Conservation (phyloP, 495 filamentous ascomycete species). For the Podospora australis region DNA sequence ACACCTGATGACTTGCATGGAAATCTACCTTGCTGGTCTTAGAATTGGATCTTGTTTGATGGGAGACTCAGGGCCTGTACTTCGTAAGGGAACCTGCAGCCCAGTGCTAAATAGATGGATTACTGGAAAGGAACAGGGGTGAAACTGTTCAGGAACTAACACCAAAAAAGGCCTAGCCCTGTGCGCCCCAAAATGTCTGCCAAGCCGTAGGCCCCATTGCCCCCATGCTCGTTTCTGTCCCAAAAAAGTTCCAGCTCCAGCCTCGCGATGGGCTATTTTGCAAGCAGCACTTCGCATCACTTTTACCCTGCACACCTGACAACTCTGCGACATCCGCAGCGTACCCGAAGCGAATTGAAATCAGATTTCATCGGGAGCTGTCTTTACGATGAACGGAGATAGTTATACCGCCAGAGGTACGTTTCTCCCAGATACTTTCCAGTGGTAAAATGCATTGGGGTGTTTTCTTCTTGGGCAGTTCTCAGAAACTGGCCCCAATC, state of each 20-base stretch:
- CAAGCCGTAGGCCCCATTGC: too few relatives aligned
- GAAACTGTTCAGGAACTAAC: too few relatives aligned
- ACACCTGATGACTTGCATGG: too few relatives aligned
- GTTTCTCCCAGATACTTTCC: slow-evolving; percentile 11
- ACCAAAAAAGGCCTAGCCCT: too few relatives aligned
- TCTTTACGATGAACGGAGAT: slow-evolving; percentile 76
- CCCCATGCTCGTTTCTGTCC: too few relatives aligned
- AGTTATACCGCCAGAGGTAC: slow-evolving; percentile 75
- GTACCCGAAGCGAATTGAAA: slow-evolving; percentile 11
- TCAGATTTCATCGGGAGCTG: neutral
- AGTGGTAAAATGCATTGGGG: neutral
- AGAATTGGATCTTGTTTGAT: too few relatives aligned
- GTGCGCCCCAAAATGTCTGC: too few relatives aligned
- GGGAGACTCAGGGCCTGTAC: too few relatives aligned
- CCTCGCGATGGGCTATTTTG: slow-evolving; percentile 23
- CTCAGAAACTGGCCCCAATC: neutral
- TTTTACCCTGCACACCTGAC: slow-evolving; percentile 1
- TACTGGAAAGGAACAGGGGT: too few relatives aligned
- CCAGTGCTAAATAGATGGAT: too few relatives aligned
- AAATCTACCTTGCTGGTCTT: too few relatives aligned
- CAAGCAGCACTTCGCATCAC: slow-evolving; percentile 3
- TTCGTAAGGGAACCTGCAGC: too few relatives aligned
- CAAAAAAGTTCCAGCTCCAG: slow-evolving; percentile 40
- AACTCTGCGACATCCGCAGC: neutral
- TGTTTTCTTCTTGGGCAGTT: neutral